These are phyloP conservation scores for Malassezia cuniculi DNA, from an alignment of 1,284 basidiomycete species.

Conservation along the genomic window DNA sequence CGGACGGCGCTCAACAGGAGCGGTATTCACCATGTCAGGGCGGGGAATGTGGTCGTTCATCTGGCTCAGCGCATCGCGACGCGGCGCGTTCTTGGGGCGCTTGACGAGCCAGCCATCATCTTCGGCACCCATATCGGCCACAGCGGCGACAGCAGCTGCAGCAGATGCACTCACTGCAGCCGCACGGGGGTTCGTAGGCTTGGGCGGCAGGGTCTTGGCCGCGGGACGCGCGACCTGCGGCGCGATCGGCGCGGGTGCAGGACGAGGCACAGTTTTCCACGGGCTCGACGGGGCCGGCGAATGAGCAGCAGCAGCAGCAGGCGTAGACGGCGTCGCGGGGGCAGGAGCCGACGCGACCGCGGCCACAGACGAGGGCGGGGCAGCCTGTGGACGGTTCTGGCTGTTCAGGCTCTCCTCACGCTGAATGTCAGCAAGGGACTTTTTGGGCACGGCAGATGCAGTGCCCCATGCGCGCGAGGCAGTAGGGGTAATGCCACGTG, in stretches of 20 bases:
- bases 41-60: constrained; percentile 14
- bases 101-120: constrained; percentile 13
- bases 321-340: constrained; percentile 44
- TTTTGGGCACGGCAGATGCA: constrained; percentile 62
- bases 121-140: background rate
- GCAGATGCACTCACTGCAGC: background rate
- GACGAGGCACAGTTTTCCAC: background rate
- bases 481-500: constrained; percentile 23
- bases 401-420: constrained; percentile 67
- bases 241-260: constrained; percentile 4
- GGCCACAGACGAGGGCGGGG: constrained; percentile 41
- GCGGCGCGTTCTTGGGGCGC: constrained; percentile 8
- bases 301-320: constrained; percentile 16
- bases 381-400: constrained; percentile 42
- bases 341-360: constrained; percentile 68
- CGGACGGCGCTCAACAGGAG: background rate
- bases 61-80: constrained; percentile 10
- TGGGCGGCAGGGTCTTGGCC: constrained; percentile 1
- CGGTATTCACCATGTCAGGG: too few species aligned
- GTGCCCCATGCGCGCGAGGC: constrained; percentile 51
- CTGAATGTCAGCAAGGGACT: constrained; percentile 95
- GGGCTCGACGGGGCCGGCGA: constrained; percentile 53
- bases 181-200: constrained; percentile 1
- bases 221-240: background rate
- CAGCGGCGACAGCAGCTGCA: background rate